These are phyloP conservation scores for Westerdykella aurantiaca DNA, from an alignment of 2,329 filamentous ascomycete species.

Conservation along the genomic window DNA sequence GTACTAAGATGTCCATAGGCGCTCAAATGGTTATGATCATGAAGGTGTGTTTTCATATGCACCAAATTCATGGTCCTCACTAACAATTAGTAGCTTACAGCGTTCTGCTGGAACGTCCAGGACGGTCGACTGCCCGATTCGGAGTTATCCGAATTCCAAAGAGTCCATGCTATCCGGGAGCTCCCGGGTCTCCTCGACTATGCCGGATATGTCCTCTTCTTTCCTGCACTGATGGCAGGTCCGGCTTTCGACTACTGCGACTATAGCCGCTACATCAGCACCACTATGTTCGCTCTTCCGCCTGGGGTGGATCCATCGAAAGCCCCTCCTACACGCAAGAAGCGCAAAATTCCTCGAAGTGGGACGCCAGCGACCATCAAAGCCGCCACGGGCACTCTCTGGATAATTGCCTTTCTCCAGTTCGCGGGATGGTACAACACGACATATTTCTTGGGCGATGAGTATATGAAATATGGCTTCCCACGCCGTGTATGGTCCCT, in stretches of 20 bases:
- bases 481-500: slow-evolving; percentile 69
- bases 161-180: slow-evolving; percentile 67
- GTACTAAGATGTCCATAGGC: slow-evolving; percentile 28
- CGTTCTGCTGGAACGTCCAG: slow-evolving; percentile 97
- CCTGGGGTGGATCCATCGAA: slow-evolving; percentile 76
- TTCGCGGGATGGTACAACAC: slow-evolving; percentile 63
- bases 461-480: slow-evolving; percentile 63
- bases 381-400: slow-evolving; percentile 63
- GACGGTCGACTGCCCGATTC: slow-evolving; percentile 76
- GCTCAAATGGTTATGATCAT: slow-evolving; percentile 98
- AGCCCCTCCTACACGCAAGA: slow-evolving; percentile 78
- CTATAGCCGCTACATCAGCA: slow-evolving; percentile 88
- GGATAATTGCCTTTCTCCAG: slow-evolving; percentile 73
- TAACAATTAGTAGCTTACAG: slow-evolving; percentile 52
- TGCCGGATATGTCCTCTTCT: slow-evolving; percentile 87
- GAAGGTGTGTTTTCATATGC: slow-evolving; percentile 51
- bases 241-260: slow-evolving; percentile 94
- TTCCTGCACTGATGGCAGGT: slow-evolving; percentile 81
- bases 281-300: slow-evolving; percentile 86
- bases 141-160: slow-evolving; percentile 81
- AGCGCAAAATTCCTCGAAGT: slow-evolving; percentile 87
- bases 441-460: slow-evolving; percentile 57
- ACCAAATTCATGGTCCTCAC: background rate
- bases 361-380: slow-evolving; percentile 79
- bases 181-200: slow-evolving; percentile 77